These are phyloP conservation scores for Phoenix roebelenii DNA, from an alignment of 176 grass and related monocot genomes.

Conservation along the genomic window DNA sequence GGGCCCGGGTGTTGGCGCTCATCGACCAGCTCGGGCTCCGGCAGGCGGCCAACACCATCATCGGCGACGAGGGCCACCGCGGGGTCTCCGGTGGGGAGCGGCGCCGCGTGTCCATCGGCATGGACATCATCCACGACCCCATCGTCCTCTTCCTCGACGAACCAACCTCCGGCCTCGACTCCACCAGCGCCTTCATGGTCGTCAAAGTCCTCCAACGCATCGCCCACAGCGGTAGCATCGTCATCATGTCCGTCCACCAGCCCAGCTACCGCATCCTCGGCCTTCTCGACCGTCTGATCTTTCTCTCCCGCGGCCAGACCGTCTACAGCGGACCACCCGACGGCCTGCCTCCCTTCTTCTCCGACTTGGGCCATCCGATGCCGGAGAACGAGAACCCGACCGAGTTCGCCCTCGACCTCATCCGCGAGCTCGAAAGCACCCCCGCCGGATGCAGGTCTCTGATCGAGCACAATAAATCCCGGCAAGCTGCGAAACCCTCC, in stretches of 20 bases:
- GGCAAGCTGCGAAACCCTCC: conserved; percentile 38
- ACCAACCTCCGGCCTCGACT: conserved; percentile 94
- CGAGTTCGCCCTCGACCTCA: conserved; percentile 91
- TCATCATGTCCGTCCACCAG: conserved; percentile 97
- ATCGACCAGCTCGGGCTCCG: conserved; percentile 87
- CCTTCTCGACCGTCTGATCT: conserved; percentile 81
- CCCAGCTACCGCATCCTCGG: conserved; percentile 90
- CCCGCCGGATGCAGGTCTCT: conserved; percentile 46
- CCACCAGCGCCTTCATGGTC: conserved; percentile 98
- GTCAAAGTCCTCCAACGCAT: conserved; percentile 80
- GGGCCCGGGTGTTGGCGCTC: conserved; percentile 68
- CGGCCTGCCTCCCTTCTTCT: conserved; percentile 57
- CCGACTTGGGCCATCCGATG: conserved; percentile 77
- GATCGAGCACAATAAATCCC: conserved; percentile 55
- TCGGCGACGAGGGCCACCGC: conserved; percentile 93
- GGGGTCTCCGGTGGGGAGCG: conserved; percentile 92
- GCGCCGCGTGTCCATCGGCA: conserved; percentile 84
- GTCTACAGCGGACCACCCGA: conserved; percentile 71
- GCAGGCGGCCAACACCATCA: conserved; percentile 73
- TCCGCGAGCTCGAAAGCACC: conserved; percentile 65
- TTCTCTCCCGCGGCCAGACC: conserved; percentile 86
- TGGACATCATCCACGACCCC: conserved; percentile 95
- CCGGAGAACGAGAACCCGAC: conserved; percentile 88
- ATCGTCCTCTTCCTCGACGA: conserved; percentile 96
- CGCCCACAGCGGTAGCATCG: conserved; percentile 88